phyloP scores from a whole-genome alignment of 2,329 filamentous ascomycete species.

The Monilinia laxa region DNA sequence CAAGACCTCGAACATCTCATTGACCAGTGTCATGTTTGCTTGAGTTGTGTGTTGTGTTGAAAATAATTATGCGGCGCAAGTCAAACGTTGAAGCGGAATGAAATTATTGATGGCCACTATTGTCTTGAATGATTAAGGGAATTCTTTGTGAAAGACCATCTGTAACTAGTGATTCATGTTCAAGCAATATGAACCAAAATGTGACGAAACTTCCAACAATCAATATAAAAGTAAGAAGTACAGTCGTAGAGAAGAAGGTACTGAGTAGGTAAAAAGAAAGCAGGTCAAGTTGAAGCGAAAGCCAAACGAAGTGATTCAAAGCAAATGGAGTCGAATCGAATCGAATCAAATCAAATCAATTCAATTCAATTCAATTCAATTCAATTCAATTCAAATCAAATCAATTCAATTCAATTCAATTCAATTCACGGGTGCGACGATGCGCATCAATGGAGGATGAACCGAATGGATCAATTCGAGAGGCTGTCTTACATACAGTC shows the following conservation, averaged over 20 bases:
- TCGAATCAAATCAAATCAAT: background rate
- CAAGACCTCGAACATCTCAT: slow-evolving; percentile 36
- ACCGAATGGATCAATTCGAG: background rate
- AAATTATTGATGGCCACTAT: slow-evolving; percentile 15
- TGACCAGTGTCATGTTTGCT: slow-evolving; percentile 32
- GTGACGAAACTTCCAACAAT: background rate
- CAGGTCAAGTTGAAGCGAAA: background rate
- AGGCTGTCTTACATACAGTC: background rate
- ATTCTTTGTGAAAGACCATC: slow-evolving; percentile 3
- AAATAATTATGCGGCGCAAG: slow-evolving; percentile 1
- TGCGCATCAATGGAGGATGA: background rate
- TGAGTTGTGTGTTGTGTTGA: background rate
- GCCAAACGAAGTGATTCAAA: background rate
- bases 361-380: too few species aligned
- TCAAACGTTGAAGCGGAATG: background rate
- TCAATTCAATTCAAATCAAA: background rate
- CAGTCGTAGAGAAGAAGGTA: background rate
- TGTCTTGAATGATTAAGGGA: slow-evolving; percentile 17
- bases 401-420: too few species aligned
- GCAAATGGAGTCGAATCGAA: background rate
- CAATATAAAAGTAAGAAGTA: background rate
- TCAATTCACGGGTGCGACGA: background rate
- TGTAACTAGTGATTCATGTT: slow-evolving; percentile 1
- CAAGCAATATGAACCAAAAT: background rate
- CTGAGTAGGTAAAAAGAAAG: background rate